These are phyloP conservation scores for Erysimum cheiranthoides DNA, from an alignment of 345 rosid species.

Conservation along the genomic window DNA sequence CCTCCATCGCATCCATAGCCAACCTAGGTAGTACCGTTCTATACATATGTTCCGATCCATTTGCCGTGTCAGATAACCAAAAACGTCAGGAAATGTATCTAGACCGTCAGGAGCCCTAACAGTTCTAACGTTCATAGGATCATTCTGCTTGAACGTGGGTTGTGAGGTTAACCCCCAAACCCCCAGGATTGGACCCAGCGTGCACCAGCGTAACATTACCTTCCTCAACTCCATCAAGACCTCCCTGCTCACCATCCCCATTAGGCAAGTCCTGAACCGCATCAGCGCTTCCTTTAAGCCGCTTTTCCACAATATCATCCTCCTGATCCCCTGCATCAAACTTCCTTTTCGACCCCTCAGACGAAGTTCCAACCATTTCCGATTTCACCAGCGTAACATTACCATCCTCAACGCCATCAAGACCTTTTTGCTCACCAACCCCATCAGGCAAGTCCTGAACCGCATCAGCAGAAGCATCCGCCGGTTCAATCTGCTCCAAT, in stretches of 20 bases:
- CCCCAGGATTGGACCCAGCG: no score
- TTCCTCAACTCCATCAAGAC: conserved; percentile 28
- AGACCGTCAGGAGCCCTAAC: conserved; percentile 7
- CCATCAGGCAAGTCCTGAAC: background rate
- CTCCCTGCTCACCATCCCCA: conserved; percentile 11
- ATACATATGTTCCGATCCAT: background rate
- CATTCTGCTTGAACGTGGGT: conserved; percentile 16
- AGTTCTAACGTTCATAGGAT: background rate
- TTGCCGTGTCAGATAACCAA: background rate
- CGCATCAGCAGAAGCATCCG: conserved; percentile 1
- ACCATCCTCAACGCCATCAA: background rate
- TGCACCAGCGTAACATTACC: background rate
- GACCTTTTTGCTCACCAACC: background rate
- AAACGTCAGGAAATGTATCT: background rate
- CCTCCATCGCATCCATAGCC: background rate
- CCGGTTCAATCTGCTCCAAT: background rate
- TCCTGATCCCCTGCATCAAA: background rate
- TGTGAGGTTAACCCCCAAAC: background rate
- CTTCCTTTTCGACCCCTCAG: background rate
- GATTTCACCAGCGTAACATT: background rate
- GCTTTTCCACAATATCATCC: background rate
- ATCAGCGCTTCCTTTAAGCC: background rate
- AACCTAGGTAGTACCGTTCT: background rate
- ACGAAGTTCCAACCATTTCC: background rate
- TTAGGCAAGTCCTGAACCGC: background rate